Conservation (phyloP, 2,329 filamentous ascomycete genomes). For the Monosporascus ibericus region DNA sequence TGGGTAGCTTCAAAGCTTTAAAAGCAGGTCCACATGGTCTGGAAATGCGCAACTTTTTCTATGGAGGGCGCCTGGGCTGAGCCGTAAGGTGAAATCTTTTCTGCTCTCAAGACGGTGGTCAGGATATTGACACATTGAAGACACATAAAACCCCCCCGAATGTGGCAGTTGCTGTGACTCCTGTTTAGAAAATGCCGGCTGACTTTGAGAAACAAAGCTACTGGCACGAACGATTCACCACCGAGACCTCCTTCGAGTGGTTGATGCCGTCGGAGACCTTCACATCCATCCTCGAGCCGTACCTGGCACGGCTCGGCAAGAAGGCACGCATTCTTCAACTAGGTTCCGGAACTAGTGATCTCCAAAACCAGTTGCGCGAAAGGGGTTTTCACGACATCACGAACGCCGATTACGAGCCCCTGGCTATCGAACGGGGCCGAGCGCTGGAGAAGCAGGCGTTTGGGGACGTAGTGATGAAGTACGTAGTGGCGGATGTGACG, state of each 20-base stretch:
- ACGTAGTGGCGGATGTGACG: constrained; percentile 40
- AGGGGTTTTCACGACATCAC: constrained; percentile 37
- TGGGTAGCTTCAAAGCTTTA: too few species aligned
- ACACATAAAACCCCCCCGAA: too few species aligned
- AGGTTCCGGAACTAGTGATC: constrained; percentile 43
- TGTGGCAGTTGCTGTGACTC: not conserved
- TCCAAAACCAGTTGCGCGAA: constrained; percentile 40
- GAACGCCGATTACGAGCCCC: constrained; percentile 45
- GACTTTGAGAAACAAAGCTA: constrained; percentile 45
- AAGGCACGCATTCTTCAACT: constrained; percentile 36
- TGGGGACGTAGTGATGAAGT: constrained; percentile 37
- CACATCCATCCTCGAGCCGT: constrained; percentile 31
- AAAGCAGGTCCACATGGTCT: too few species aligned
- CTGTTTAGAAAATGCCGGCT: constrained; percentile 11
- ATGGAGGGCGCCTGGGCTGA: too few species aligned
- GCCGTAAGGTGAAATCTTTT: too few species aligned
- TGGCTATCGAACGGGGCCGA: constrained; percentile 37
- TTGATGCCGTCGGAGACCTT: constrained; percentile 36
- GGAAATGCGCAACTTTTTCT: too few species aligned
- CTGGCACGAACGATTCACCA: constrained; percentile 41
- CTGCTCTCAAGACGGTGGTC: too few species aligned
- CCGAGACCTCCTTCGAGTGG: constrained; percentile 43
- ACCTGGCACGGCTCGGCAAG: constrained; percentile 23
- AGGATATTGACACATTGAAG: too few species aligned
- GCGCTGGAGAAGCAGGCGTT: constrained; percentile 34